These are phyloP conservation scores for Colletotrichum euphorbiae DNA, from an alignment of 2,329 filamentous ascomycete species.

Conservation along the genomic window DNA sequence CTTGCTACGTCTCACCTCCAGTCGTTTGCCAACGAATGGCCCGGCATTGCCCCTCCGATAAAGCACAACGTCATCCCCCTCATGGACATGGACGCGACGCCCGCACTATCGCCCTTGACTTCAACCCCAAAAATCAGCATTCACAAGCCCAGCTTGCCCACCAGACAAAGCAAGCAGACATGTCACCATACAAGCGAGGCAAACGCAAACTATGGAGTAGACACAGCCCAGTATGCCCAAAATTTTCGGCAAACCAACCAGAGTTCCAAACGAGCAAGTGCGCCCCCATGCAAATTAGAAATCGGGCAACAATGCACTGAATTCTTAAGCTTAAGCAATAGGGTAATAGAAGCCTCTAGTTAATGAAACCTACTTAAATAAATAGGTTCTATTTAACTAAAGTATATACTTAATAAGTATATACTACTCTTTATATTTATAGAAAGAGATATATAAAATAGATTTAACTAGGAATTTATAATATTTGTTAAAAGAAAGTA, in stretches of 20 bases:
- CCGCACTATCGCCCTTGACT: slow-evolving; percentile 3
- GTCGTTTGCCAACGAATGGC: slow-evolving; percentile 1
- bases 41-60: background rate
- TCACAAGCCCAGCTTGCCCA: slow-evolving; percentile 1
- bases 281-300: too few species aligned
- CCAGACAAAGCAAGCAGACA: background rate
- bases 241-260: slow-evolving; percentile 30
- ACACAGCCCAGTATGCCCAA: background rate
- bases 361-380: too few species aligned
- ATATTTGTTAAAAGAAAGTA: too few species aligned
- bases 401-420: too few species aligned
- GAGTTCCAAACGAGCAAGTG: too few species aligned
- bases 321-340: too few species aligned
- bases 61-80: background rate
- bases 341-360: too few species aligned
- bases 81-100: background rate
- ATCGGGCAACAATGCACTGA: too few species aligned
- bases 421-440: too few species aligned
- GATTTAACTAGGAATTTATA: too few species aligned
- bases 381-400: too few species aligned
- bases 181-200: background rate
- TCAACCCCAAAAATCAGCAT: background rate
- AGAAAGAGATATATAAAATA: too few species aligned
- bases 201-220: background rate
- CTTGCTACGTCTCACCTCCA: slow-evolving; percentile 5